Percentiles rank a stretch among this genome's conserved stretches.
Evolutionary conservation across 2,329 filamentous ascomycete species (phyloP).

Genomic region (Massarina eburnea): DNA sequence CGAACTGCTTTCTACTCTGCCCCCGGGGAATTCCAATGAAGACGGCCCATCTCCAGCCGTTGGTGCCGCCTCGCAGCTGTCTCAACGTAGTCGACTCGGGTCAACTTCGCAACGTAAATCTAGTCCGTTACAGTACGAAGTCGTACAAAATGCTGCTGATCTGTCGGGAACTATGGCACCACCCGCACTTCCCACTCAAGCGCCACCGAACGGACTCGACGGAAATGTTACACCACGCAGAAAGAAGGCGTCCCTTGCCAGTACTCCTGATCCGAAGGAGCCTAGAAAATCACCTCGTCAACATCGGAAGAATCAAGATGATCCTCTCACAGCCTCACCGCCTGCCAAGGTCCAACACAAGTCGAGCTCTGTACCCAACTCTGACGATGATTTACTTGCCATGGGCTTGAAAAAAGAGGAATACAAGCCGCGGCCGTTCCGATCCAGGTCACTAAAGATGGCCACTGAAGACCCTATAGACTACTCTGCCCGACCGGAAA

Average conservation of each 20-base stretch:
- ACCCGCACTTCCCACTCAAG: not conserved
- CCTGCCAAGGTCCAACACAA: conserved; percentile 7
- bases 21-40: too few species aligned
- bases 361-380: conserved; percentile 8
- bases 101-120: not conserved
- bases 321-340: conserved; percentile 1
- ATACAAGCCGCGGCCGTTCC: conserved; percentile 41
- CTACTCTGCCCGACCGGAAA: conserved; percentile 34
- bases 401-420: conserved; percentile 34
- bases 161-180: not conserved
- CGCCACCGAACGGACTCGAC: not conserved
- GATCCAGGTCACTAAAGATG: conserved; percentile 36
- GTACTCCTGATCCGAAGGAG: not conserved
- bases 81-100: too few species aligned
- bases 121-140: conserved; percentile 7
- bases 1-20: conserved; percentile 1
- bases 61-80: too few species aligned
- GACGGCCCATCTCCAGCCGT: too few species aligned
- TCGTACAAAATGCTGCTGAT: not conserved
- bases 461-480: conserved; percentile 24
- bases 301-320: conserved; percentile 7
- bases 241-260: not conserved
- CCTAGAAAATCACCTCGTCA: conserved; percentile 1
- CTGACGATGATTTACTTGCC: conserved; percentile 27
- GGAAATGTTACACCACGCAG: not conserved